These are phyloP conservation scores for Laburnicola sp. DNA, from an alignment of 2,329 filamentous ascomycete species.

Conservation along the genomic window DNA sequence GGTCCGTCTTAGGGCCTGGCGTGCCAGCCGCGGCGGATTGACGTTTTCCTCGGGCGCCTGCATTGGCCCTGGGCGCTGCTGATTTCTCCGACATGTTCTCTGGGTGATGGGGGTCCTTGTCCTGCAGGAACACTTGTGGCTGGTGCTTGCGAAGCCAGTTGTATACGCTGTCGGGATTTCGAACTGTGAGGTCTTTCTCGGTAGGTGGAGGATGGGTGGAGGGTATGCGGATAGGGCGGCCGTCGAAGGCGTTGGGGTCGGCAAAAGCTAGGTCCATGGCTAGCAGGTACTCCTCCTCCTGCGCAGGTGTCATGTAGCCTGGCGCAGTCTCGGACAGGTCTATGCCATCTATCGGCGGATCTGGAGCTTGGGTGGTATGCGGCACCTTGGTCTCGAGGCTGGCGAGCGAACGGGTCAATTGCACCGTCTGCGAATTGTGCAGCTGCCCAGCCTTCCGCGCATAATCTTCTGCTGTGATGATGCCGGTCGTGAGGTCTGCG, in stretches of 20 bases:
- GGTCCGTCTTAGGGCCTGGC: conserved; percentile 41
- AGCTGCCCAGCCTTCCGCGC: conserved; percentile 31
- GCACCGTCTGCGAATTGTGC: conserved; percentile 30
- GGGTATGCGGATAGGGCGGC: conserved; percentile 44
- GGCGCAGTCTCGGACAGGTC: conserved; percentile 61
- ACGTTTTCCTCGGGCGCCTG: conserved; percentile 38
- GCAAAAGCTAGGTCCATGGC: conserved; percentile 61
- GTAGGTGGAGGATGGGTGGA: conserved; percentile 48
- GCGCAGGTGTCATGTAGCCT: conserved; percentile 68
- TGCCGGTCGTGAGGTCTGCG: conserved; percentile 34
- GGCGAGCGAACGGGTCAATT: conserved; percentile 38
- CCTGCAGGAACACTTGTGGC: conserved; percentile 82
- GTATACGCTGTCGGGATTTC: conserved; percentile 89
- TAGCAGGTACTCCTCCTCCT: conserved; percentile 74
- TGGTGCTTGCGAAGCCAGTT: conserved; percentile 91
- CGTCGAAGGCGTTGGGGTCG: conserved; percentile 49
- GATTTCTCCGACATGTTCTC: conserved; percentile 44
- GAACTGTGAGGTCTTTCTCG: conserved; percentile 60
- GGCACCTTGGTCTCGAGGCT: conserved; percentile 48
- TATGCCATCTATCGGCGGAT: conserved; percentile 44
- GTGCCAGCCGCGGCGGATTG: conserved; percentile 42
- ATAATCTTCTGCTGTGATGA: conserved; percentile 37
- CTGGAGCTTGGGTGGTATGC: conserved; percentile 42
- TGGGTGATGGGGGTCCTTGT: conserved; percentile 55
- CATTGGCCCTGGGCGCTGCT: conserved; percentile 27